Percentiles rank a stretch among this genome's conserved stretches.
Conservation (phyloP, 176 grass and related monocot species). For the Aegilops tauschii region DNA sequence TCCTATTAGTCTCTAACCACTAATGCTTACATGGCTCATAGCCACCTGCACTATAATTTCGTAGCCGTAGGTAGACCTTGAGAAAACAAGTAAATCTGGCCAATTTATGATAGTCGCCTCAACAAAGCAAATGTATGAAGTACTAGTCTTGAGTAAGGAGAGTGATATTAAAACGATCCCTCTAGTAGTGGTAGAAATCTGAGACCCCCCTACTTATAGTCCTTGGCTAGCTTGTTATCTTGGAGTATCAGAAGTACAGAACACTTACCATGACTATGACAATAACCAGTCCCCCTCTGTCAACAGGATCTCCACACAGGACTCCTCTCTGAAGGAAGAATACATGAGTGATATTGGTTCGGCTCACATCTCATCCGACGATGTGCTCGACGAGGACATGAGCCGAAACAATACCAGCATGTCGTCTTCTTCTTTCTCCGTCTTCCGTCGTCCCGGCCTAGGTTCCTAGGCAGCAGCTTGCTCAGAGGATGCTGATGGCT, state of each 20-base stretch:
- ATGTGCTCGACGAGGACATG: slow-evolving; percentile 27
- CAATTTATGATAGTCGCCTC: background rate
- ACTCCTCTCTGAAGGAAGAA: slow-evolving; percentile 39
- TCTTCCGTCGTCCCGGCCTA: background rate
- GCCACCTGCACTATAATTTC: background rate
- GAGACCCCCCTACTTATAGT: background rate
- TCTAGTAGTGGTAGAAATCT: background rate
- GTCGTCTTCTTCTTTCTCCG: slow-evolving; percentile 49
- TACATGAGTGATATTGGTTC: slow-evolving; percentile 79
- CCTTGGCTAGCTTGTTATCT: background rate
- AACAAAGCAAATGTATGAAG: background rate
- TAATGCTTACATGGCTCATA: background rate
- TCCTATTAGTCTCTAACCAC: background rate
- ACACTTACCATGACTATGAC: background rate
- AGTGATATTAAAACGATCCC: background rate
- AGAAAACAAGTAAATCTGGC: background rate
- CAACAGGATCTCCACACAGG: background rate
- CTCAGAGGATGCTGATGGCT: background rate
- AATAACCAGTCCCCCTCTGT: background rate
- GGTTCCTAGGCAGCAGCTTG: background rate
- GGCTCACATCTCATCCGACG: slow-evolving; percentile 44
- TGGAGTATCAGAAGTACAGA: background rate
- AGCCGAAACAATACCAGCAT: slow-evolving; percentile 67
- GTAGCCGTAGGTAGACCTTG: background rate
- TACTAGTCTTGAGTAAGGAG: background rate